A percentile compares a stretch with the other conserved stretches of the same genome.
Conservation (phyloP, 305 asterid species). For the Caryopteris hybrid region DNA sequence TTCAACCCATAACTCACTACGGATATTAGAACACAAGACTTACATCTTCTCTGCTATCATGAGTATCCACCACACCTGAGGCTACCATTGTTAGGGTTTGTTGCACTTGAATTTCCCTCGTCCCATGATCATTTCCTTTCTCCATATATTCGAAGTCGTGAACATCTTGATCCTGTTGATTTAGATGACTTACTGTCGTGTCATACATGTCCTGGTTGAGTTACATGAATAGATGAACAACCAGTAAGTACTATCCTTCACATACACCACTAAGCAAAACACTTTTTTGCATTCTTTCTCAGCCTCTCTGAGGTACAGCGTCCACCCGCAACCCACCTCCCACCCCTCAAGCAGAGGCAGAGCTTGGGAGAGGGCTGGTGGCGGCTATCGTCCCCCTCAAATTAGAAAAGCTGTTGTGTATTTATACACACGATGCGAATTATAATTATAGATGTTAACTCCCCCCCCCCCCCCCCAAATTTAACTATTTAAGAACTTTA, state of each 20-base stretch:
- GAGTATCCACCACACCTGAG: slow-evolving; percentile 49
- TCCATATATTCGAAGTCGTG: slow-evolving; percentile 36
- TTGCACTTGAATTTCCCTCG: slow-evolving; percentile 41
- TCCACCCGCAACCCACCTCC: no score
- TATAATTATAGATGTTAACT: no score
- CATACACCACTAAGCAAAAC: background rate
- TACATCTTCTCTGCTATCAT: slow-evolving; percentile 41
- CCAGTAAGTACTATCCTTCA: background rate
- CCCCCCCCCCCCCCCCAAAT: no score
- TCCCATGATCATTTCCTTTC: slow-evolving; percentile 34
- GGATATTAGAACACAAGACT: slow-evolving; percentile 23
- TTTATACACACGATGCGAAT: no score
- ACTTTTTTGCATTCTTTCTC: no score
- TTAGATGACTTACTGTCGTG: slow-evolving; percentile 34
- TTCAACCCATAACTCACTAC: slow-evolving; percentile 1
- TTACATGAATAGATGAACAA: slow-evolving; percentile 12
- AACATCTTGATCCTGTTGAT: slow-evolving; percentile 41
- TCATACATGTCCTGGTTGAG: slow-evolving; percentile 50
- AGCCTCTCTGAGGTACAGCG: no score
- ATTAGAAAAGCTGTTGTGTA: no score
- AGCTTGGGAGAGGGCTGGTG: no score
- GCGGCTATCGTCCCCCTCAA: no score
- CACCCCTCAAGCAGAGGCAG: no score
- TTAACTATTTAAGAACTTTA: no score
- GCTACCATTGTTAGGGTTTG: slow-evolving; percentile 45